phyloP scores from a whole-genome alignment of 1,284 basidiomycete species.

The Flammula alnicola region DNA sequence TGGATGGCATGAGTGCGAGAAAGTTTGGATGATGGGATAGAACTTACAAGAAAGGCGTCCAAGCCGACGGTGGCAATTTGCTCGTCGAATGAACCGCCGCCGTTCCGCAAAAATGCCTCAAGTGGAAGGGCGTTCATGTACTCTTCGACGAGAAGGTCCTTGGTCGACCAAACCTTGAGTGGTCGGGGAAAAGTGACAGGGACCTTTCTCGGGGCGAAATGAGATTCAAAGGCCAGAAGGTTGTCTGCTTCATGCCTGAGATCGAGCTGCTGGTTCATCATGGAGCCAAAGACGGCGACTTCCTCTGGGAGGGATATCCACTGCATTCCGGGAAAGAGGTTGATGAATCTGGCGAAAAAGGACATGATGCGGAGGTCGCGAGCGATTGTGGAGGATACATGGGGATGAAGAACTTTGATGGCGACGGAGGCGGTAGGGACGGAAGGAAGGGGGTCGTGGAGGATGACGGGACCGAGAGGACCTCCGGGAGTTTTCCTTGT shows the following conservation, averaged over 20 bases:
- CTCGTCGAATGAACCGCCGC: conserved; percentile 90
- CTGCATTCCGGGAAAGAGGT: conserved; percentile 89
- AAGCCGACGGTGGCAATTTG: conserved; percentile 92
- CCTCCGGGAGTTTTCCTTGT: conserved; percentile 50
- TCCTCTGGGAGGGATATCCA: conserved; percentile 98
- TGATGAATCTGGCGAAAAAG: conserved; percentile 86
- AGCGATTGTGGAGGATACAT: conserved; percentile 79
- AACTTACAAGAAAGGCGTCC: conserved; percentile 89
- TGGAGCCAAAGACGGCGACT: conserved; percentile 91
- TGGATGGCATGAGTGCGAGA: conserved; percentile 17
- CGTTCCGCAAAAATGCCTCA: conserved; percentile 86
- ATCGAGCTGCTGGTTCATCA: conserved; percentile 98
- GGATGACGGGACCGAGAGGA: conserved; percentile 57
- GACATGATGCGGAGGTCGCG: conserved; percentile 95
- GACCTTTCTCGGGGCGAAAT: conserved; percentile 82
- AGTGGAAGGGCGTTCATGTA: conserved; percentile 93
- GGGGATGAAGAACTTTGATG: conserved; percentile 95
- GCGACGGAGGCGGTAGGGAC: conserved; percentile 87
- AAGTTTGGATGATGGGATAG: conserved; percentile 10
- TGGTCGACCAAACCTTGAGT: conserved; percentile 77
- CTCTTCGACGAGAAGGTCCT: conserved; percentile 90
- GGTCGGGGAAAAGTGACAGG: conserved; percentile 92
- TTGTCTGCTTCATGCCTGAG: conserved; percentile 92
- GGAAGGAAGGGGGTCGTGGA: conserved; percentile 64
- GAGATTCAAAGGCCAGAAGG: conserved; percentile 82